Percentiles rank a stretch among this genome's conserved stretches.
These are phyloP conservation scores for Heterobasidion irregulare DNA, from an alignment of 1,284 basidiomycete genomes.

Conservation along the genomic window DNA sequence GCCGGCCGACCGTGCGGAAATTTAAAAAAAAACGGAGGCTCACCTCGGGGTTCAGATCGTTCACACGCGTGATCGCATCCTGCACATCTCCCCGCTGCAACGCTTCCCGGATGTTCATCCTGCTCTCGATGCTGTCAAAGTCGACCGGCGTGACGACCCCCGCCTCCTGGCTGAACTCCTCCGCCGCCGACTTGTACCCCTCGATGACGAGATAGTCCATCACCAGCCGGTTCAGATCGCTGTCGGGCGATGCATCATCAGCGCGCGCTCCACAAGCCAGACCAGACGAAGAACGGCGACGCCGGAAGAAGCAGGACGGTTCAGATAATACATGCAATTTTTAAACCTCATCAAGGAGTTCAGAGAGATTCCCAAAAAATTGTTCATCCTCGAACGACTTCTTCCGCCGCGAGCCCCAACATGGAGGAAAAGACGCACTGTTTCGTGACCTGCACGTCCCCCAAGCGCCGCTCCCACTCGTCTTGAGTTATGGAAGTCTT, in stretches of 20 bases:
- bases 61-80: constrained; percentile 88
- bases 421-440: constrained; percentile 44
- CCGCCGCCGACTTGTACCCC: constrained; percentile 93
- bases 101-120: constrained; percentile 91
- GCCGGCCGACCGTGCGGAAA: neutral
- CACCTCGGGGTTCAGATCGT: constrained; percentile 96
- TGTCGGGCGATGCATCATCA: constrained; percentile 31
- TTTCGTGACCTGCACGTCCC: constrained; percentile 70
- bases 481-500: constrained; percentile 56
- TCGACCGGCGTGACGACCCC: constrained; percentile 73
- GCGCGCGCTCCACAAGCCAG: constrained; percentile 15
- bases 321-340: constrained; percentile 81
- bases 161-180: constrained; percentile 89
- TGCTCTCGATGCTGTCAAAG: constrained; percentile 85
- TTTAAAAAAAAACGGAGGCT: constrained; percentile 25
- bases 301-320: constrained; percentile 7
- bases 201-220: constrained; percentile 99
- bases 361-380: constrained; percentile 87
- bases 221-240: constrained; percentile 92
- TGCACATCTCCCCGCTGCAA: constrained; percentile 92
- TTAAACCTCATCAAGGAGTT: constrained; percentile 53
- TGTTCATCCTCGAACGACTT: constrained; percentile 42
- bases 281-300: neutral
- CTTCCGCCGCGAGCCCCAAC: constrained; percentile 3
- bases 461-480: constrained; percentile 70